These are phyloP conservation scores for Phytopythium sindhum DNA, from an alignment of 352 stramenopile species.

Conservation along the genomic window DNA sequence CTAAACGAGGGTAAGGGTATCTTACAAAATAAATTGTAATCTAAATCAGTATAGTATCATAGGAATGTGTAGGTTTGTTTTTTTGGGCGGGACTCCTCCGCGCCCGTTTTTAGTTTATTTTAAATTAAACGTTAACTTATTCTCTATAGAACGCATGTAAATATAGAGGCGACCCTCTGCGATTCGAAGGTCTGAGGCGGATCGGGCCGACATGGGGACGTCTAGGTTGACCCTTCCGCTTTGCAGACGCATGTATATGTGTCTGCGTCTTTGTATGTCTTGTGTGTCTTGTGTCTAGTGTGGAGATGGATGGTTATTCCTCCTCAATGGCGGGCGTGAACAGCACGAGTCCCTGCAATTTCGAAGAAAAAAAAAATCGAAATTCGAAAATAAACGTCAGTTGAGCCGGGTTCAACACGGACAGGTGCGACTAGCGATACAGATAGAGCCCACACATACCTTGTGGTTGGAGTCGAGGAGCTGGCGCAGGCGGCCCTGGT, in stretches of 20 bases:
- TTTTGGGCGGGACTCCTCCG: too few species aligned
- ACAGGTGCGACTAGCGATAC: background rate
- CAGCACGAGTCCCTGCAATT: constrained; percentile 18
- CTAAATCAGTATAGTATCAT: too few species aligned
- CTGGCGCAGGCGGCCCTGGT: constrained; percentile 56
- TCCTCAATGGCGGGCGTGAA: constrained; percentile 27
- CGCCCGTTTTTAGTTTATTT: background rate
- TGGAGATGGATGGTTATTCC: background rate
- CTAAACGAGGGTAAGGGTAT: too few species aligned
- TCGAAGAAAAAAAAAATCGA: background rate
- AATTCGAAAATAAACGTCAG: too few species aligned
- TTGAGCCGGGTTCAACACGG: background rate
- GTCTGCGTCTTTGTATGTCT: background rate
- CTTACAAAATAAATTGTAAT: too few species aligned
- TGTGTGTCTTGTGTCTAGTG: background rate
- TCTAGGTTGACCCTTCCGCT: background rate
- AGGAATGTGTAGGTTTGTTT: too few species aligned
- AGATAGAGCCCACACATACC: background rate
- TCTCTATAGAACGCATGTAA: background rate
- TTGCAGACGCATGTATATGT: background rate
- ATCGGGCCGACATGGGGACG: background rate
- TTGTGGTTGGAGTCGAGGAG: constrained; percentile 62
- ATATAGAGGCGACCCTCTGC: background rate
- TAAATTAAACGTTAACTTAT: constrained; percentile 1
- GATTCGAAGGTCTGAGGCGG: background rate